These are phyloP conservation scores for Botrytis paeoniae DNA, from an alignment of 2,329 filamentous ascomycete genomes.

Conservation along the genomic window DNA sequence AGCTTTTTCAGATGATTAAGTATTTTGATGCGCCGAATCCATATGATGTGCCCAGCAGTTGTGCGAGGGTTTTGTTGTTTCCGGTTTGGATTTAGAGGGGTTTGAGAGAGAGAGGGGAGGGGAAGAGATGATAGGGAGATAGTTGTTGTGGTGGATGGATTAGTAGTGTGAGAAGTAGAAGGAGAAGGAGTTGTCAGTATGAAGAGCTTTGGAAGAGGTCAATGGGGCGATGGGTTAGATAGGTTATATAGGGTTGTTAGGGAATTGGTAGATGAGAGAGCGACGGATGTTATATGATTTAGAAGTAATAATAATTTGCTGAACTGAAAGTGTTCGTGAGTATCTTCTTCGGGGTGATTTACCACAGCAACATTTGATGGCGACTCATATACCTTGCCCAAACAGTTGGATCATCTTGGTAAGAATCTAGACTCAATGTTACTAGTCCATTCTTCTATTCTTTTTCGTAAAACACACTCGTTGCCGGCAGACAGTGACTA, in stretches of 20 bases:
- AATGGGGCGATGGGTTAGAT: background rate
- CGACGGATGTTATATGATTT: background rate
- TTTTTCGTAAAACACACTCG: background rate
- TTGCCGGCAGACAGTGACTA: background rate
- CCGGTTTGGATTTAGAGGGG: constrained; percentile 20
- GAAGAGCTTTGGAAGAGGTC: background rate
- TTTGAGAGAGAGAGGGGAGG: background rate
- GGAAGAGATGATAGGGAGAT: too few relatives aligned
- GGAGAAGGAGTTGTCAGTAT: too few relatives aligned
- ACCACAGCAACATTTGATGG: too few relatives aligned
- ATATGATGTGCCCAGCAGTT: constrained; percentile 23
- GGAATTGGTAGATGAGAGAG: background rate
- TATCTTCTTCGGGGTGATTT: background rate
- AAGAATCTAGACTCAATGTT: background rate
- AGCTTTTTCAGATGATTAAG: constrained; percentile 30
- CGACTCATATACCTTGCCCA: background rate
- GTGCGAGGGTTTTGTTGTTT: constrained; percentile 26
- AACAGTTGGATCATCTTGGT: background rate
- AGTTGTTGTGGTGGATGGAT: background rate
- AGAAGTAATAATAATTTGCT: background rate
- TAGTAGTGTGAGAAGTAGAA: background rate
- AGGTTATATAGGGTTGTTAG: background rate
- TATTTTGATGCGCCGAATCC: constrained; percentile 23
- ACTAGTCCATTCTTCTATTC: background rate
- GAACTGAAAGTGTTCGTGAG: background rate